Evolutionary conservation across 495 filamentous ascomycete species (phyloP).

Genomic region (Tirmania nivea): DNA sequence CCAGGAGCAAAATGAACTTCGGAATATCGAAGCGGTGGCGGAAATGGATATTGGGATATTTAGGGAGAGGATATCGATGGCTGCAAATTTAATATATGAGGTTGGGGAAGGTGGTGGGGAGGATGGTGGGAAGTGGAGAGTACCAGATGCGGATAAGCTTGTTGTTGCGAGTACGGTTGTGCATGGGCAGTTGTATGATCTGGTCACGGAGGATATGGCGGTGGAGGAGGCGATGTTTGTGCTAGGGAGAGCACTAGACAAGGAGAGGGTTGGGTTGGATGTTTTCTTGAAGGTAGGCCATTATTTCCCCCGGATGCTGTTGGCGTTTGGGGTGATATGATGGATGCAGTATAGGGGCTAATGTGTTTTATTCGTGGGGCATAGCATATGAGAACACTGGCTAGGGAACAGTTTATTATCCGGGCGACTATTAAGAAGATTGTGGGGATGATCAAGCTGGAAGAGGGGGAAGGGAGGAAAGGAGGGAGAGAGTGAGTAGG

Average conservation of each 20-base stretch:
- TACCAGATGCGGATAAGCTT: constrained; percentile 62
- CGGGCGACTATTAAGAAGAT: constrained; percentile 81
- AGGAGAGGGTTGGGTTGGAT: constrained; percentile 54
- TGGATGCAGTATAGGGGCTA: background rate
- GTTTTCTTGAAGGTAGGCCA: constrained; percentile 50
- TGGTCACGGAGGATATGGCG: constrained; percentile 66
- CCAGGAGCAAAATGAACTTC: constrained; percentile 46
- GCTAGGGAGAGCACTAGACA: constrained; percentile 59
- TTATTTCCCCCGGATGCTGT: background rate
- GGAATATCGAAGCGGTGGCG: constrained; percentile 43
- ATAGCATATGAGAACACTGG: constrained; percentile 55
- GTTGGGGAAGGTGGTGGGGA: background rate
- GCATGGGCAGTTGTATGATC: constrained; percentile 70
- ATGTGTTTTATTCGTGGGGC: constrained; percentile 1
- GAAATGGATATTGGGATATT: constrained; percentile 57
- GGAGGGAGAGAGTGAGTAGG: background rate
- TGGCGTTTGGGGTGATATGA: background rate
- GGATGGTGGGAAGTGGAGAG: constrained; percentile 19
- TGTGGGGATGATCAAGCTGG: constrained; percentile 57
- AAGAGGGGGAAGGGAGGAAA: constrained; percentile 4
- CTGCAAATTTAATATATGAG: constrained; percentile 54
- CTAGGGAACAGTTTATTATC: constrained; percentile 76
- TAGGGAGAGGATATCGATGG: constrained; percentile 50
- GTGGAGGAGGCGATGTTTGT: constrained; percentile 70
- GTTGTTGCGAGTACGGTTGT: constrained; percentile 88